Percentiles rank a stretch among this genome's conserved stretches.
Evolutionary conservation across 306 rosid genomes (phyloP).

Genomic region (Begonia loranthoides): DNA sequence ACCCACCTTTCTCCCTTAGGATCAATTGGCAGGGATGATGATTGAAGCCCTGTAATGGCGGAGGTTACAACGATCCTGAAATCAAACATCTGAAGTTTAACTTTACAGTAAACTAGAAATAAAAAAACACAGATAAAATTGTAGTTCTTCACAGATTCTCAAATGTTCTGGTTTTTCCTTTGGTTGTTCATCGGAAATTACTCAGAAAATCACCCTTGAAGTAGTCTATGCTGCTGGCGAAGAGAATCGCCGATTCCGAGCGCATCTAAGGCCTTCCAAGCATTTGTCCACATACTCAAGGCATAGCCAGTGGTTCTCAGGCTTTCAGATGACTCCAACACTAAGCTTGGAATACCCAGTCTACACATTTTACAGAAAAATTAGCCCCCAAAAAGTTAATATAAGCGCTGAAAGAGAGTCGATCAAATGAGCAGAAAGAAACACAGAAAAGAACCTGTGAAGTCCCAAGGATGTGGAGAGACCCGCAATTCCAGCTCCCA

Average conservation of each 20-base stretch:
- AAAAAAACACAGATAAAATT: too few relatives aligned
- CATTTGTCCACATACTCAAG: conserved; percentile 45
- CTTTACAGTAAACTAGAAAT: too few relatives aligned
- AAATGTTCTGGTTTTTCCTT: too few relatives aligned
- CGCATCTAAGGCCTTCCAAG: conserved; percentile 74
- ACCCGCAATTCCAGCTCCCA: conserved; percentile 78
- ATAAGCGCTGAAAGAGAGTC: not conserved
- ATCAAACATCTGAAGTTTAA: not conserved
- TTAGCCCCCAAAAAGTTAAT: not conserved
- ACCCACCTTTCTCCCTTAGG: conserved; percentile 38
- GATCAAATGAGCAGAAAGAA: too few relatives aligned
- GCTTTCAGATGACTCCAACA: conserved; percentile 45
- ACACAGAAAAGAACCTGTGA: conserved; percentile 6
- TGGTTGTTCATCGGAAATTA: too few relatives aligned
- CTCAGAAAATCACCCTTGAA: conserved; percentile 26
- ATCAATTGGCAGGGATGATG: conserved; percentile 15
- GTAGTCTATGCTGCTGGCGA: conserved; percentile 27
- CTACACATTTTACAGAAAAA: conserved; percentile 9
- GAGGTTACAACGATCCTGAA: conserved; percentile 40
- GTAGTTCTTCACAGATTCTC: too few relatives aligned
- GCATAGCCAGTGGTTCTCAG: conserved; percentile 59
- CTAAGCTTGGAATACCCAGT: conserved; percentile 47
- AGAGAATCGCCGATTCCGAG: conserved; percentile 42
- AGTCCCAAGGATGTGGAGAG: conserved; percentile 57
- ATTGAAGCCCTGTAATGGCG: conserved; percentile 30